These are phyloP conservation scores for Ephemerocybe angulata DNA, from an alignment of 768 basidiomycete species.

Conservation along the genomic window DNA sequence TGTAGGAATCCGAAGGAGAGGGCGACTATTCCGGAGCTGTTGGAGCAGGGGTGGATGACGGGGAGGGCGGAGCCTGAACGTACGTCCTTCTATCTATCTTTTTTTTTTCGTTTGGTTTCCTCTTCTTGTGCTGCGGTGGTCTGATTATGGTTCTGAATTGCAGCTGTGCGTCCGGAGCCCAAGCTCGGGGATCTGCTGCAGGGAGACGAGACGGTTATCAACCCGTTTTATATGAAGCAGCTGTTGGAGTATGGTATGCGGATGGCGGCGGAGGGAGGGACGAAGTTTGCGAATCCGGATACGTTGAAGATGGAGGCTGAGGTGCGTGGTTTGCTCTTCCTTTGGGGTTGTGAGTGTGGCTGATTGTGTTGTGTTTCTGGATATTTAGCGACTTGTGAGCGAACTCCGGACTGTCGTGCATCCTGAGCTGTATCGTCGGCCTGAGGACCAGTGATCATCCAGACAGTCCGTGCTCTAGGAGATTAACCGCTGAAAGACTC, in stretches of 20 bases:
- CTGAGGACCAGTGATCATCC: no score
- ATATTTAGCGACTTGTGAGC: slow-evolving; percentile 64
- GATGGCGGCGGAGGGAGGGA: slow-evolving; percentile 50
- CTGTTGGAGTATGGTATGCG: slow-evolving; percentile 67
- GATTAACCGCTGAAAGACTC: no score
- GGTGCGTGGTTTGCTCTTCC: slow-evolving; percentile 33
- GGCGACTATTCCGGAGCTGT: slow-evolving; percentile 81
- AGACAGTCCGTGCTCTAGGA: no score
- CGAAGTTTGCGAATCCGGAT: slow-evolving; percentile 39
- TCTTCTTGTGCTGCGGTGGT: no score
- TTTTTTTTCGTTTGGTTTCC: not conserved
- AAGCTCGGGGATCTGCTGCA: slow-evolving; percentile 31
- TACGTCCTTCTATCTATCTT: slow-evolving; percentile 25
- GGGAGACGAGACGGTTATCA: slow-evolving; percentile 66
- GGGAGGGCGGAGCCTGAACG: slow-evolving; percentile 55
- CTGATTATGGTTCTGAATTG: no score
- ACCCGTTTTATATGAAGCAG: slow-evolving; percentile 77
- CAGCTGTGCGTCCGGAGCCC: slow-evolving; percentile 19
- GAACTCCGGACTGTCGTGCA: slow-evolving; percentile 56
- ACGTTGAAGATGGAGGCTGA: slow-evolving; percentile 51
- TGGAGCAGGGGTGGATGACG: slow-evolving; percentile 70
- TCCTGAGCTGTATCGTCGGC: no score
- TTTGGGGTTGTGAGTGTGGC: not conserved
- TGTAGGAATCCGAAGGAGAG: slow-evolving; percentile 76
- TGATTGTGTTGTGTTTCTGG: slow-evolving; percentile 1